A percentile compares a stretch with the other conserved stretches of the same genome.
These are phyloP conservation scores for Entamoeba invadens DNA, from an alignment of 208 protist genomes.

Conservation along the genomic window DNA sequence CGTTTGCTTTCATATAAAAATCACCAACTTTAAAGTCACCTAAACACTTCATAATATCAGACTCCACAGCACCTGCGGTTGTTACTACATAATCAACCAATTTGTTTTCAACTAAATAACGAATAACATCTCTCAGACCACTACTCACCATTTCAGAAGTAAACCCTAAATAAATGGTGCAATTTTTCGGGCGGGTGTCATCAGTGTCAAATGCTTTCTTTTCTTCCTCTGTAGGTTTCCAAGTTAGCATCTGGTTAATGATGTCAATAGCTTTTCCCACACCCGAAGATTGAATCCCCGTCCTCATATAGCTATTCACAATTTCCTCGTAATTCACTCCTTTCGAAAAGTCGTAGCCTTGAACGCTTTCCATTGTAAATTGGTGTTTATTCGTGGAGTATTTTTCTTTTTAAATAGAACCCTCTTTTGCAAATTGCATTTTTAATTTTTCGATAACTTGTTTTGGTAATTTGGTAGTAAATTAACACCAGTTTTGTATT, in stretches of 20 bases:
- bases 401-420: too few relatives aligned
- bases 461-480: too few relatives aligned
- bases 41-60: conserved; percentile 94
- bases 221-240: conserved; percentile 45
- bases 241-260: conserved; percentile 59
- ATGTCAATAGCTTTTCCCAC: conserved; percentile 54
- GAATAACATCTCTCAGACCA: conserved; percentile 86
- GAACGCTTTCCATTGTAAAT: too few relatives aligned
- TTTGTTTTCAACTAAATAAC: conserved; percentile 74
- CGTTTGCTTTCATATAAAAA: conserved; percentile 29
- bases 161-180: conserved; percentile 88
- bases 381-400: too few relatives aligned
- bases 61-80: conserved; percentile 94
- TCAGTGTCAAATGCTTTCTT: conserved; percentile 21
- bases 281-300: conserved; percentile 61
- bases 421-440: too few relatives aligned
- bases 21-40: conserved; percentile 26
- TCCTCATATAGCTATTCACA: conserved; percentile 41
- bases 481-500: too few relatives aligned
- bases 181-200: conserved; percentile 25
- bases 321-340: conserved; percentile 41
- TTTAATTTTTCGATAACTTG: too few relatives aligned
- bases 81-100: conserved; percentile 86
- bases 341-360: conserved; percentile 36
- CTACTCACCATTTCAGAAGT: conserved; percentile 97